Conservation (phyloP, 1,284 basidiomycete species). For the Amylostereum chailletii region DNA sequence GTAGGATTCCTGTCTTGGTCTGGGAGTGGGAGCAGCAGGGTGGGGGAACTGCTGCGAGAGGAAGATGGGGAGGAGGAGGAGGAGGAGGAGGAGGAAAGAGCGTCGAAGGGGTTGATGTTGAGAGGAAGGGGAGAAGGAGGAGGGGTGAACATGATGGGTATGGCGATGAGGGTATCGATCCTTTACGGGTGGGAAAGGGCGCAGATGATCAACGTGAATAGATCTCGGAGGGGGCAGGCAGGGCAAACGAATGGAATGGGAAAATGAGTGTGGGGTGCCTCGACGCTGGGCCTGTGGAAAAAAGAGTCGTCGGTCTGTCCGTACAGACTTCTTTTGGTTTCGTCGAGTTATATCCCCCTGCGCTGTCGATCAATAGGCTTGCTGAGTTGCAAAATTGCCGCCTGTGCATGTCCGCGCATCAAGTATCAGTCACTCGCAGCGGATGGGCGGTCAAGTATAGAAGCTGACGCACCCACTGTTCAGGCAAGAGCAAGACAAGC, state of each 20-base stretch:
- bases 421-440: not conserved
- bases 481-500: too few relatives aligned
- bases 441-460: constrained; percentile 8
- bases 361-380: not conserved
- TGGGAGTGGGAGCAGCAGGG: constrained; percentile 2
- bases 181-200: constrained; percentile 12
- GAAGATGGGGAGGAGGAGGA: constrained; percentile 5
- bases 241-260: not conserved
- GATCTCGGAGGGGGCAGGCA: not conserved
- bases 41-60: constrained; percentile 5
- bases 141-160: constrained; percentile 38
- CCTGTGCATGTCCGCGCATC: not conserved
- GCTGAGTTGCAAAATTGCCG: not conserved
- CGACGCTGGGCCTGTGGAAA: not conserved
- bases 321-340: not conserved
- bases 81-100: constrained; percentile 6
- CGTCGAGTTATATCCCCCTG: not conserved
- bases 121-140: constrained; percentile 35
- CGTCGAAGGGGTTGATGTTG: constrained; percentile 6
- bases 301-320: not conserved
- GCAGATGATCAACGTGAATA: not conserved
- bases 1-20: not conserved
- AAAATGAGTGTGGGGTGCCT: not conserved
- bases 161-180: constrained; percentile 13
- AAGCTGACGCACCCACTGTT: not conserved